Conservation (phyloP, 257 asterid species). For the Fraxinus quadrangulata region DNA sequence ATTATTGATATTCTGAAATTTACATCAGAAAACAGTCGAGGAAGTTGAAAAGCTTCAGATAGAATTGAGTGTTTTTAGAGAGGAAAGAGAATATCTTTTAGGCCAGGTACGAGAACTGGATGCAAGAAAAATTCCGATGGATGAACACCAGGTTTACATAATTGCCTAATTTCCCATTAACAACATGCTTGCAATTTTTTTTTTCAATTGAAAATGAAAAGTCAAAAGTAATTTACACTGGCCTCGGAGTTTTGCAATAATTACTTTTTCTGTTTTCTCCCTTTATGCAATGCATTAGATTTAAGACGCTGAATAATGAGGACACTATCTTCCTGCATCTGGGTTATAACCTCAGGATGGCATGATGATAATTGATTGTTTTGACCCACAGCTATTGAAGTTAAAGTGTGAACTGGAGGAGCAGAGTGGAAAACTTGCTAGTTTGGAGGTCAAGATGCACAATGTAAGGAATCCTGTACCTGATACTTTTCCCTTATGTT, state of each 20-base stretch:
- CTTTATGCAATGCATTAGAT: background rate
- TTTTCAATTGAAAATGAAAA: background rate
- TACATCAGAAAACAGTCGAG: constrained; percentile 33
- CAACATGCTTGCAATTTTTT: background rate
- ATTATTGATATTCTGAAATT: constrained; percentile 29
- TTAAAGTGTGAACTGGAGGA: constrained; percentile 43
- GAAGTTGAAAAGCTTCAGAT: constrained; percentile 48
- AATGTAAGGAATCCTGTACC: constrained; percentile 38
- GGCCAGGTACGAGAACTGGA: constrained; percentile 43
- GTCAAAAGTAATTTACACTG: background rate
- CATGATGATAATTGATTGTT: constrained; percentile 19
- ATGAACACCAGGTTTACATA: constrained; percentile 48
- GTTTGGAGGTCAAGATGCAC: constrained; percentile 44
- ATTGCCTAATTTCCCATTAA: constrained; percentile 18
- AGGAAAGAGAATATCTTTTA: constrained; percentile 50
- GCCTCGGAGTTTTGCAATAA: constrained; percentile 4
- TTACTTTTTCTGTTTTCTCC: constrained; percentile 7
- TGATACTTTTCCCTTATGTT: constrained; percentile 14
- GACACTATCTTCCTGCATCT: constrained; percentile 9
- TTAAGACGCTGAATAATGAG: constrained; percentile 3
- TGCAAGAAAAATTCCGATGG: constrained; percentile 25
- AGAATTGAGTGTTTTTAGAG: constrained; percentile 50
- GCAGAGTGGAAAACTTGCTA: constrained; percentile 40
- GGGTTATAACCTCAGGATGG: constrained; percentile 15
- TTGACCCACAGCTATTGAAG: constrained; percentile 32